Conservation (phyloP, 345 rosid genomes). For the Citrus cavaleriei region DNA sequence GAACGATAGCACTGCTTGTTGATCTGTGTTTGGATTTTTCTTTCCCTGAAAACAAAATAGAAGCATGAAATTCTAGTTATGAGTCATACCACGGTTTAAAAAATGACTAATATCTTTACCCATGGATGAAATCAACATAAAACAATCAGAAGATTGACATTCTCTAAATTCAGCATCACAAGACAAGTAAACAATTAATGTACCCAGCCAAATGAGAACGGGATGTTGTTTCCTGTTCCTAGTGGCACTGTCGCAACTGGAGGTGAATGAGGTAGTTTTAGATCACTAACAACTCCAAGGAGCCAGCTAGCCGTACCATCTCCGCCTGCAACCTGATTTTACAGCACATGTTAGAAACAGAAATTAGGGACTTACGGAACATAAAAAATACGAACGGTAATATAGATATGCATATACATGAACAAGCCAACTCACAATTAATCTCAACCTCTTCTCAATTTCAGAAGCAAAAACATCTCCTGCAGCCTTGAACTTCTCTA, state of each 20-base stretch:
- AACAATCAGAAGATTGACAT: neutral
- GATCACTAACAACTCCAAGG: constrained; percentile 71
- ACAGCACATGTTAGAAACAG: constrained; percentile 7
- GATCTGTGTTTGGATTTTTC: constrained; percentile 68
- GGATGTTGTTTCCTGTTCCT: constrained; percentile 79
- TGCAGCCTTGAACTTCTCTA: constrained; percentile 30
- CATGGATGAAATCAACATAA: neutral
- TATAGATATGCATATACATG: neutral
- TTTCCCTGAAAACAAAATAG: constrained; percentile 47
- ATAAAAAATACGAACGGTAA: neutral
- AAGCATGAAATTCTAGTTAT: neutral
- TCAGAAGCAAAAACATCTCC: constrained; percentile 56
- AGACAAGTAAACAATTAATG: constrained; percentile 7
- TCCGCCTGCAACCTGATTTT: constrained; percentile 67
- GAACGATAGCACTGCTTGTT: constrained; percentile 39
- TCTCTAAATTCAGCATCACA: neutral
- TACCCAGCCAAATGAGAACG: constrained; percentile 83
- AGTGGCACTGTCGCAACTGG: constrained; percentile 68
- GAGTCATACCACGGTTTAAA: neutral
- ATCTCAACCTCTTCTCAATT: constrained; percentile 47
- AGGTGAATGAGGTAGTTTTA: constrained; percentile 61
- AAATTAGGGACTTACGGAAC: neutral
- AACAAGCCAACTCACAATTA: constrained; percentile 47
- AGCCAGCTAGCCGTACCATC: constrained; percentile 84
- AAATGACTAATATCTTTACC: neutral